These are phyloP conservation scores for Hypoxylon perforatum DNA, from an alignment of 495 filamentous ascomycete species.

Conservation along the genomic window DNA sequence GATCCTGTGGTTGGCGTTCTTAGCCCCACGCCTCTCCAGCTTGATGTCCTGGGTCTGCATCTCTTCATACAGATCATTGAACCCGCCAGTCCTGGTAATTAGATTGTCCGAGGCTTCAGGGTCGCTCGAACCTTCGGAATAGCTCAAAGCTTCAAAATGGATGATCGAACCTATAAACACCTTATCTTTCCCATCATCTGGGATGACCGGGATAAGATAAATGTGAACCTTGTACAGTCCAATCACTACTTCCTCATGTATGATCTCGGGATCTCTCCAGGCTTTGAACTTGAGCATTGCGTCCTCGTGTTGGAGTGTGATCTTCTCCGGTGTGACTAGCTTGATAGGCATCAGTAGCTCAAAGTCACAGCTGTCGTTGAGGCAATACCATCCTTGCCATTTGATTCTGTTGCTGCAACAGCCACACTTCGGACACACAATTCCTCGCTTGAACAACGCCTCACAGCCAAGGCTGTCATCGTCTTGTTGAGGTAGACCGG, in stretches of 20 bases:
- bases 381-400: constrained; percentile 76
- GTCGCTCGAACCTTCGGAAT: constrained; percentile 50
- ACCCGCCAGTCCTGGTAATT: constrained; percentile 62
- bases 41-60: constrained; percentile 70
- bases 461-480: constrained; percentile 49
- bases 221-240: no score
- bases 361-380: constrained; percentile 62
- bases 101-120: no score
- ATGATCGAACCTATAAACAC: no score
- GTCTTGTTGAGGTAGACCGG: constrained; percentile 39
- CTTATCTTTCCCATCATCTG: no score
- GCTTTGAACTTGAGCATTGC: not conserved
- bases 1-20: constrained; percentile 47
- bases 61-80: constrained; percentile 70
- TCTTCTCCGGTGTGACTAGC: constrained; percentile 41
- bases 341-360: constrained; percentile 50
- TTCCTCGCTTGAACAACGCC: constrained; percentile 58
- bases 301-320: constrained; percentile 33
- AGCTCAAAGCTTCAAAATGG: constrained; percentile 58
- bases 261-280: no score
- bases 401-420: constrained; percentile 69
- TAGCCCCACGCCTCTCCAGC: constrained; percentile 65
- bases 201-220: no score
- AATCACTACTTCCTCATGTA: no score
- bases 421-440: constrained; percentile 78